These are phyloP conservation scores for Russula brevipes DNA, from an alignment of 768 basidiomycete species.

Conservation along the genomic window DNA sequence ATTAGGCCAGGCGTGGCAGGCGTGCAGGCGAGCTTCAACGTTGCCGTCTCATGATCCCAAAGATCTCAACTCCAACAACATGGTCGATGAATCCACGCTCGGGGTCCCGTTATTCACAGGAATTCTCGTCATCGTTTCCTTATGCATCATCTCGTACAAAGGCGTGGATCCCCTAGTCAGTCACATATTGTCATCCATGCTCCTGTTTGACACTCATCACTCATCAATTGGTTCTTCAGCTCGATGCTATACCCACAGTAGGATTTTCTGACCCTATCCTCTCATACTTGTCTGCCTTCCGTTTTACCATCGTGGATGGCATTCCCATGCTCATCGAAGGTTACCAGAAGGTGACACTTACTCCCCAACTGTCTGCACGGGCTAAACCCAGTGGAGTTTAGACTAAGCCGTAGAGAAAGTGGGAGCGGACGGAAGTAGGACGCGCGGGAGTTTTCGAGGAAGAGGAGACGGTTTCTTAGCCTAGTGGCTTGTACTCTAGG, in stretches of 20 bases:
- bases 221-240: not conserved
- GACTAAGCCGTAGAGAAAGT: too few species aligned
- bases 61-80: not conserved
- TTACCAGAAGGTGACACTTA: conserved; percentile 3
- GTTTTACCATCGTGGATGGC: not conserved
- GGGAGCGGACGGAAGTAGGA: too few species aligned
- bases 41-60: too few species aligned
- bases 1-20: too few species aligned
- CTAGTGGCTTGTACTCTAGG: too few species aligned
- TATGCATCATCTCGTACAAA: not conserved
- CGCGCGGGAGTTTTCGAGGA: too few species aligned
- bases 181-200: not conserved
- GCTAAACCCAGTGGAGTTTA: not conserved
- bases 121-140: not conserved
- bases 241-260: conserved; percentile 30
- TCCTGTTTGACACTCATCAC: too few species aligned
- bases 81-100: not conserved
- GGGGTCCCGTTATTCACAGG: not conserved
- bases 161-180: not conserved
- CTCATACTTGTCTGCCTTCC: conserved; percentile 26
- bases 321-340: not conserved
- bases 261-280: conserved; percentile 29
- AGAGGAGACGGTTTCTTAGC: too few species aligned
- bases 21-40: not conserved
- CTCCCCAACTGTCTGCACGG: not conserved